These are phyloP conservation scores for Tulasnella sp. DNA, from an alignment of 768 basidiomycete genomes.

Conservation along the genomic window DNA sequence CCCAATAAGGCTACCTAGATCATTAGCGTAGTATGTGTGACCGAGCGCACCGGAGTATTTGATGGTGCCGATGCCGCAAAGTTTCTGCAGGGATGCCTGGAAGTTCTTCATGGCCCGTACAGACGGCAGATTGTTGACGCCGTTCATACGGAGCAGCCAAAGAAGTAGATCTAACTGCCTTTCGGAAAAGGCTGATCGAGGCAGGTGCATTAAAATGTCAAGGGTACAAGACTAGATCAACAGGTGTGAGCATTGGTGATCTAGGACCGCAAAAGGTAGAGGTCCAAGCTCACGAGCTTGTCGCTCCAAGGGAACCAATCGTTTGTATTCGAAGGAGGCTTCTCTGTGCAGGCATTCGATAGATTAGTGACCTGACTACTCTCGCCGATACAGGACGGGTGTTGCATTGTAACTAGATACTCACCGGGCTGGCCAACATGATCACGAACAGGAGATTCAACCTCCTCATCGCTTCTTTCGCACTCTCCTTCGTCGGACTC, in stretches of 20 bases:
- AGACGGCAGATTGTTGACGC: background rate
- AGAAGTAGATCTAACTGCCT: background rate
- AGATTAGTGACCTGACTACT: no score
- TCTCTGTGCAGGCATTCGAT: no score
- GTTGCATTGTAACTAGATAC: no score
- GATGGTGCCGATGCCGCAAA: slow-evolving; percentile 31
- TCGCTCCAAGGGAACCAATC: background rate
- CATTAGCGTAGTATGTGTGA: slow-evolving; percentile 32
- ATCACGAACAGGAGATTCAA: no score
- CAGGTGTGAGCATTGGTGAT: background rate
- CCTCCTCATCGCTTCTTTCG: no score
- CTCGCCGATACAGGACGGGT: no score
- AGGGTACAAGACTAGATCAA: background rate
- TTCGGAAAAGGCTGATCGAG: background rate
- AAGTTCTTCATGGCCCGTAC: slow-evolving; percentile 18
- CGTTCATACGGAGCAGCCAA: background rate
- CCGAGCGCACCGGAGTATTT: slow-evolving; percentile 31
- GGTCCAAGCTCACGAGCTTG: background rate
- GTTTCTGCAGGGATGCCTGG: slow-evolving; percentile 25
- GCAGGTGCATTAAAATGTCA: background rate
- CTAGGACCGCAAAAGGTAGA: background rate
- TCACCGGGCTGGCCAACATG: no score
- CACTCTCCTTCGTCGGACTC: no score
- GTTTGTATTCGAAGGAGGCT: no score
- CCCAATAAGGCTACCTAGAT: slow-evolving; percentile 29